A percentile compares a stretch with the other conserved stretches of the same genome.
Conservation (phyloP, 2,329 filamentous ascomycete species). For the Pyrenophora graminea region DNA sequence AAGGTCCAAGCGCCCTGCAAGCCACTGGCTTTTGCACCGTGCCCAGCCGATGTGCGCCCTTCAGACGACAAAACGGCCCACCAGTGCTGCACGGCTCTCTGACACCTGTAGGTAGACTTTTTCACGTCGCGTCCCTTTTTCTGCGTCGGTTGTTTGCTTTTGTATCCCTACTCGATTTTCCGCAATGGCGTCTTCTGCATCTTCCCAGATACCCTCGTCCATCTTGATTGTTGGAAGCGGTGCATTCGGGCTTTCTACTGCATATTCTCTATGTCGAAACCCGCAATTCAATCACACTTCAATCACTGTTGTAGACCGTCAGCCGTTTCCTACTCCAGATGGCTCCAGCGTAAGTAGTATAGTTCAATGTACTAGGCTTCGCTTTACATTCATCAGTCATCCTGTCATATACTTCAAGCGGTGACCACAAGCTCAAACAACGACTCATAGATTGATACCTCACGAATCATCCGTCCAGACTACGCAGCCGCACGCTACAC, state of each 20-base stretch:
- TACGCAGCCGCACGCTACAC: constrained; percentile 82
- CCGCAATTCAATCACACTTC: constrained; percentile 55
- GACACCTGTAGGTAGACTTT: constrained; percentile 15
- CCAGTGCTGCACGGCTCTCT: constrained; percentile 9
- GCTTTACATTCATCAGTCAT: not conserved
- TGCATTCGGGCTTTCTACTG: constrained; percentile 66
- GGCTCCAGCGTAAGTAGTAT: constrained; percentile 55
- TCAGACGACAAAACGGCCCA: constrained; percentile 40
- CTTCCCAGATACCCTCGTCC: constrained; percentile 44
- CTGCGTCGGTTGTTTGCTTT: constrained; percentile 4
- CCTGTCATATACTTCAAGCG: not conserved
- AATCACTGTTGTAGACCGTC: constrained; percentile 63
- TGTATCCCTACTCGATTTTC: not conserved
- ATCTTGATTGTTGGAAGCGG: constrained; percentile 57
- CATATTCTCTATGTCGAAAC: constrained; percentile 70
- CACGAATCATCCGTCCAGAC: constrained; percentile 70
- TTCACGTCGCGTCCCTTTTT: not conserved
- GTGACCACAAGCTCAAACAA: constrained; percentile 4
- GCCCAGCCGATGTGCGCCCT: constrained; percentile 29
- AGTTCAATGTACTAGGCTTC: not conserved
- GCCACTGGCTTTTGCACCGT: constrained; percentile 26
- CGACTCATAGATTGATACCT: constrained; percentile 56
- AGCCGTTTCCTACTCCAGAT: constrained; percentile 62
- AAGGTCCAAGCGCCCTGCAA: constrained; percentile 19
- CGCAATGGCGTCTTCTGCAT: constrained; percentile 28